Conservation (phyloP, 306 rosid genomes). For the Citrullus amarus region DNA sequence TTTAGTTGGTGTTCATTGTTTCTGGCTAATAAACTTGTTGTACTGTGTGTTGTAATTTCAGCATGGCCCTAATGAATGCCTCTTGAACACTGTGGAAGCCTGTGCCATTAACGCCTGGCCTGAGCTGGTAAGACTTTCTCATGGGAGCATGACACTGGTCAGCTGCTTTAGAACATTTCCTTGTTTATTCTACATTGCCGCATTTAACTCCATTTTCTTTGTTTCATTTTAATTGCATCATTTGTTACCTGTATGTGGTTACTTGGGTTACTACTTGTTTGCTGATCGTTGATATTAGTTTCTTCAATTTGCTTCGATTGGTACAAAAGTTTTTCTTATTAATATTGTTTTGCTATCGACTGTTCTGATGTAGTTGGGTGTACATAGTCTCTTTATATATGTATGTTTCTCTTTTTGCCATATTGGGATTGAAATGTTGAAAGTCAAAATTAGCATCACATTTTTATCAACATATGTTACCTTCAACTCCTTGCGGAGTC, state of each 20-base stretch:
- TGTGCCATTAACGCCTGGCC: constrained; percentile 82
- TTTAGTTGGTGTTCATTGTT: too few relatives aligned
- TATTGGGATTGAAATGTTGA: neutral
- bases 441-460: neutral
- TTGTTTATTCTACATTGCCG: neutral
- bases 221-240: neutral
- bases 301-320: neutral
- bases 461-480: neutral
- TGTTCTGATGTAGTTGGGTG: neutral
- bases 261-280: neutral
- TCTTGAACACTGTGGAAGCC: constrained; percentile 70
- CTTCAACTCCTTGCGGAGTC: neutral
- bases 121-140: constrained; percentile 37
- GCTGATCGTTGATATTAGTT: neutral
- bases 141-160: neutral
- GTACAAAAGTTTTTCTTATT: neutral
- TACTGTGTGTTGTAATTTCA: constrained; percentile 25
- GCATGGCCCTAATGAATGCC: constrained; percentile 82
- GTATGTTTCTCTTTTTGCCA: neutral
- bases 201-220: neutral
- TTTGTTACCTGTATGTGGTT: neutral
- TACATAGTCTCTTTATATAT: neutral
- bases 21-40: neutral
- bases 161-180: neutral
- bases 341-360: neutral